Base-by-base conservation (phyloP, 805 yeast genomes). In the Phaffomyces opuntiae region DNA sequence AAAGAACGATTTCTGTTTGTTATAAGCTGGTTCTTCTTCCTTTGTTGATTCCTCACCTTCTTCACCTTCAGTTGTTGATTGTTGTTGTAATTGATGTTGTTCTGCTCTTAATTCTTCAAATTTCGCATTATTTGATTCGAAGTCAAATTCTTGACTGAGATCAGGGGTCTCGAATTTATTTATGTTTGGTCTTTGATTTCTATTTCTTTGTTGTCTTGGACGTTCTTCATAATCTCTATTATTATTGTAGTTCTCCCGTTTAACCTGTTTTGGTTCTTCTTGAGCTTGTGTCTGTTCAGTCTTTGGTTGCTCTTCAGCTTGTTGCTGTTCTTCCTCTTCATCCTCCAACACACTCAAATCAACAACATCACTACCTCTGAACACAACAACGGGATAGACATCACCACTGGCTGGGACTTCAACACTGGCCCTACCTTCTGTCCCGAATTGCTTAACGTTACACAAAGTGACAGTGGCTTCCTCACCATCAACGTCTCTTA, bases 361-460 rank as follows among this genome's bases (percentile, higher is more conserved):
- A 66, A 87, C 85, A 21, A 93, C 97, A 57, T 91, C 97, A 25
- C 86, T 78, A 35, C 99, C 99, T 55, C 90, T 79, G 63, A 93
- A 85, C 45, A 84, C 86, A 43, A 93, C 87, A 47, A 76, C 77
- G 26, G 86, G 90, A 65, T 79, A 87, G 14, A 83, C 74, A 38
- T 72, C 73, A n/a, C 72, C 65, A 17, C 87, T 81, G 7, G 95
- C 83, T 46, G 78, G 75, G 36, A 88, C 80, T 63, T 87, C 95
- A 51, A 76, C 72, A 14, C 74, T 69, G 62, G 84, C 88, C 57
- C 98, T 78, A 29, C 96, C 96, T 65, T 91, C 98, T 19, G 97
- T 86, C 45, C 98, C 99, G 53, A 82, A 82, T 43, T 88, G 80
- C 50, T 87, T 75, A 41, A 91, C 98, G 45, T 80, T 72, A 40